A percentile compares a stretch with the other conserved stretches of the same genome.
These are phyloP conservation scores for Peronosclerospora sorghi DNA, from an alignment of 352 stramenopile species.

Conservation along the genomic window DNA sequence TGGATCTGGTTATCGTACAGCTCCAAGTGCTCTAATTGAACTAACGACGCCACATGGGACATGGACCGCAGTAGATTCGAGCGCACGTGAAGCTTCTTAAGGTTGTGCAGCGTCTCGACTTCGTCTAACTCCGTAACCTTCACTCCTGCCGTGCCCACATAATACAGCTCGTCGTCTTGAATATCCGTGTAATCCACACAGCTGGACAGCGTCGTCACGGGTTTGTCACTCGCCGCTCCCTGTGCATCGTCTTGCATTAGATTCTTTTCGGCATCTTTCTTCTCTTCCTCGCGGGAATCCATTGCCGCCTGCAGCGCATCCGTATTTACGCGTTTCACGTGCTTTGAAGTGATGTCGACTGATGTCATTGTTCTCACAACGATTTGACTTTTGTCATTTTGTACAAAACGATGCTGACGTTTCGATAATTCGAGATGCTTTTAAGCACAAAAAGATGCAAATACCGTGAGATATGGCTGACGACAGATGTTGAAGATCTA, in stretches of 20 bases:
- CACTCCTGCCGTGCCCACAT: conserved; percentile 69
- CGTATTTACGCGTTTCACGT: conserved; percentile 28
- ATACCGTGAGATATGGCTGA: too few relatives aligned
- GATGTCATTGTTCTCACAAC: conserved; percentile 7
- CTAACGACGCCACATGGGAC: conserved; percentile 45
- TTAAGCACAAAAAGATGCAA: too few relatives aligned
- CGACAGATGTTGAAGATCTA: too few relatives aligned
- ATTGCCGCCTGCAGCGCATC: conserved; percentile 26
- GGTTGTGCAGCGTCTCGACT: conserved; percentile 34
- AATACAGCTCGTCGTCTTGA: conserved; percentile 72
- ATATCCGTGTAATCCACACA: conserved; percentile 52
- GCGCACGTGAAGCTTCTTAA: conserved; percentile 60
- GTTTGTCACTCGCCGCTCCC: conserved; percentile 14
- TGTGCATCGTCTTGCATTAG: conserved; percentile 6
- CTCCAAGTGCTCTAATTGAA: conserved; percentile 87
- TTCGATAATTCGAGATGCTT: too few relatives aligned
- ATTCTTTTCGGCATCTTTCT: not conserved
- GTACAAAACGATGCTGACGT: too few relatives aligned
- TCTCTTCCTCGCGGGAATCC: conserved; percentile 14
- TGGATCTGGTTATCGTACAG: conserved; percentile 98
- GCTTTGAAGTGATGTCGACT: conserved; percentile 8
- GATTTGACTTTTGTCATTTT: too few relatives aligned
- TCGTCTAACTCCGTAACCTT: conserved; percentile 62
- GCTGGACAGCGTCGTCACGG: conserved; percentile 42
- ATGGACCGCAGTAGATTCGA: conserved; percentile 80